Percentiles rank a stretch among this genome's conserved stretches.
Conservation (phyloP, 768 basidiomycete species). For the Gautieria morchelliformis region DNA sequence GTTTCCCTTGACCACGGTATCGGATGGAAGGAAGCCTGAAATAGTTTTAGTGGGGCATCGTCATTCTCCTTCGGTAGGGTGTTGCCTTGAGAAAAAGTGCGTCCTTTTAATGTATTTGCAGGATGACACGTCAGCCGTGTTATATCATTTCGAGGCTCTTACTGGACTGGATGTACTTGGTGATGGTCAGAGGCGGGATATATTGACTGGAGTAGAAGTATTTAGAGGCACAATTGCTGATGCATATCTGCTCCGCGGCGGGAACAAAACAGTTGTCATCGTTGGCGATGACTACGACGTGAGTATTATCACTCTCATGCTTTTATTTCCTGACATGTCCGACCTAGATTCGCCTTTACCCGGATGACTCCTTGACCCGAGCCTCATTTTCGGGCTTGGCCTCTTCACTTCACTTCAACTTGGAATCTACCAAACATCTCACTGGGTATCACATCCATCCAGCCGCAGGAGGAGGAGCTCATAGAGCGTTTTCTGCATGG, state of each 20-base stretch:
- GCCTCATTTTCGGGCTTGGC: slow-evolving; percentile 35
- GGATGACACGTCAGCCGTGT: slow-evolving; percentile 52
- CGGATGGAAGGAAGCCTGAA: slow-evolving; percentile 38
- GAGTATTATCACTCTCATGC: slow-evolving; percentile 11
- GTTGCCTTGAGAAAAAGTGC: neutral
- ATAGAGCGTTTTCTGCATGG: slow-evolving; percentile 60
- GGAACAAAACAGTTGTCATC: slow-evolving; percentile 46
- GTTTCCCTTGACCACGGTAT: slow-evolving; percentile 42
- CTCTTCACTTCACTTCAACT: slow-evolving; percentile 44
- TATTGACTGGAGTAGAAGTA: slow-evolving; percentile 51
- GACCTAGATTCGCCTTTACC: slow-evolving; percentile 54
- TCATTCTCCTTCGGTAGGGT: slow-evolving; percentile 49
- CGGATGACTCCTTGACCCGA: slow-evolving; percentile 40
- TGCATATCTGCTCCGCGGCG: slow-evolving; percentile 39
- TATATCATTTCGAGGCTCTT: slow-evolving; percentile 71
- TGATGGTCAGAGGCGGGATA: slow-evolving; percentile 22
- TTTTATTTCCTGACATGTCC: slow-evolving; percentile 2
- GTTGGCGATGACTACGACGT: slow-evolving; percentile 76
- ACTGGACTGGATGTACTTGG: slow-evolving; percentile 54
- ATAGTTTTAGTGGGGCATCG: slow-evolving; percentile 57
- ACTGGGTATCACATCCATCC: slow-evolving; percentile 47
- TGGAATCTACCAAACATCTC: slow-evolving; percentile 36
- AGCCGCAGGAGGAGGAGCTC: slow-evolving; percentile 32
- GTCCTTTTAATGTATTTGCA: slow-evolving; percentile 16
- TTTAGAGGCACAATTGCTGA: slow-evolving; percentile 53